A percentile compares a stretch with the other conserved stretches of the same genome.
These are phyloP conservation scores for Fragaria iinumae DNA, from an alignment of 306 rosid species.

Conservation along the genomic window DNA sequence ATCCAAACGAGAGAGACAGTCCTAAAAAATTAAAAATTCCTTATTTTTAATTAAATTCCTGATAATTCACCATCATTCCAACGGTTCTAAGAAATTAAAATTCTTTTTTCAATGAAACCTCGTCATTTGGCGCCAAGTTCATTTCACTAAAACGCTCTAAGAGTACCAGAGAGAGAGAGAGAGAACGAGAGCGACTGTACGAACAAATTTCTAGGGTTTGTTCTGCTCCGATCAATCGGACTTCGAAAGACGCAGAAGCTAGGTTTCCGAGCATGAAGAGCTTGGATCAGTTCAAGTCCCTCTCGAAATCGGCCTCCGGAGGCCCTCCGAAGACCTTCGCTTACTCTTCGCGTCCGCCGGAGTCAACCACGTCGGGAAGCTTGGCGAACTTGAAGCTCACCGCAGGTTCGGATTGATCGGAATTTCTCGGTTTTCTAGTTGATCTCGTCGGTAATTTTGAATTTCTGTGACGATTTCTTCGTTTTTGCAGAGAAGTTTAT, in stretches of 20 bases:
- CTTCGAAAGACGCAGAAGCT: constrained; percentile 41
- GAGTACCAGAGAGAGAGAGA: constrained; percentile 8
- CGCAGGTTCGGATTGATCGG: constrained; percentile 56
- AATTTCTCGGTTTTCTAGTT: constrained; percentile 12
- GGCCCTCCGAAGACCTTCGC: constrained; percentile 52
- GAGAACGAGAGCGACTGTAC: neutral
- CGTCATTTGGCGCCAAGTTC: constrained; percentile 43
- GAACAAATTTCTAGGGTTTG: constrained; percentile 33
- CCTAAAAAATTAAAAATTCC: no score
- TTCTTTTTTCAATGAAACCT: neutral
- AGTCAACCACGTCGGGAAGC: constrained; percentile 62
- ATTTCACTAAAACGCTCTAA: constrained; percentile 21
- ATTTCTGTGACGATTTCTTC: constrained; percentile 20
- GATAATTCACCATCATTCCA: no score
- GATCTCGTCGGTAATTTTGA: constrained; percentile 24
- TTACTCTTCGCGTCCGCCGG: constrained; percentile 48
- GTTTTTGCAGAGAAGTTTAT: constrained; percentile 64
- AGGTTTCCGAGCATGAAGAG: constrained; percentile 62
- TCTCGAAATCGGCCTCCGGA: constrained; percentile 52
- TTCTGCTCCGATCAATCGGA: constrained; percentile 8
- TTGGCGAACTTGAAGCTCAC: constrained; percentile 79
- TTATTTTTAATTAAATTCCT: no score
- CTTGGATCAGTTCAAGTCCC: constrained; percentile 78
- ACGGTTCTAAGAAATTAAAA: no score
- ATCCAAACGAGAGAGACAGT: no score